These are phyloP conservation scores for Forsythia suspensa DNA, from an alignment of 257 asterid species.

Conservation along the genomic window DNA sequence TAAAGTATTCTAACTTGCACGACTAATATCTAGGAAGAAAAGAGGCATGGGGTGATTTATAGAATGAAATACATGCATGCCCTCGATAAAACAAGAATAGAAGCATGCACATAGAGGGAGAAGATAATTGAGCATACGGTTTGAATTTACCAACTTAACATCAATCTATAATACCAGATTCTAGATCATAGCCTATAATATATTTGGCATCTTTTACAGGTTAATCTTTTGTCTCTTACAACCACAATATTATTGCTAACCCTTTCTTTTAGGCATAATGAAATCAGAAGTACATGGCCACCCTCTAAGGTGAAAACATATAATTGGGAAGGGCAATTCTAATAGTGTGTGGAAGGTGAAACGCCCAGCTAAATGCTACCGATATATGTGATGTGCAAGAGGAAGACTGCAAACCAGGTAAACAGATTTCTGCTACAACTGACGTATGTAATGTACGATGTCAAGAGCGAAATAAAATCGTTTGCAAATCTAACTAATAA, in stretches of 20 bases:
- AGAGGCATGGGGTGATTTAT: neutral
- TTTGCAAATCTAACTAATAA: neutral
- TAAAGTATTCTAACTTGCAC: neutral
- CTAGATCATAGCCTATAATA: conserved; percentile 5
- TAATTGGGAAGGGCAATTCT: conserved; percentile 7
- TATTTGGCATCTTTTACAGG: conserved; percentile 1
- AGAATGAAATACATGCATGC: neutral
- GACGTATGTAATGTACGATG: neutral
- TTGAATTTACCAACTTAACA: conserved; percentile 3
- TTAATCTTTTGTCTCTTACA: neutral
- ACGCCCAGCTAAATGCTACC: neutral
- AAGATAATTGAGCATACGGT: conserved; percentile 7
- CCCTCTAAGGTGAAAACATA: neutral
- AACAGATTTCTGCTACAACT: neutral
- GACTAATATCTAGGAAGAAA: neutral
- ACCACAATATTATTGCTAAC: neutral
- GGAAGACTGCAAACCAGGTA: neutral
- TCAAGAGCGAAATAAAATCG: neutral
- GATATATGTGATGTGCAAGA: neutral
- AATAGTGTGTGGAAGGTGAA: neutral
- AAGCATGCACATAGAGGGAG: conserved; percentile 6
- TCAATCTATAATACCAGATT: conserved; percentile 9
- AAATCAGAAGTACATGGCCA: neutral
- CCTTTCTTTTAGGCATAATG: neutral
- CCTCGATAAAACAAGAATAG: neutral